Conservation (phyloP, 208 protist species). For the Histomonas meleagridis region DNA sequence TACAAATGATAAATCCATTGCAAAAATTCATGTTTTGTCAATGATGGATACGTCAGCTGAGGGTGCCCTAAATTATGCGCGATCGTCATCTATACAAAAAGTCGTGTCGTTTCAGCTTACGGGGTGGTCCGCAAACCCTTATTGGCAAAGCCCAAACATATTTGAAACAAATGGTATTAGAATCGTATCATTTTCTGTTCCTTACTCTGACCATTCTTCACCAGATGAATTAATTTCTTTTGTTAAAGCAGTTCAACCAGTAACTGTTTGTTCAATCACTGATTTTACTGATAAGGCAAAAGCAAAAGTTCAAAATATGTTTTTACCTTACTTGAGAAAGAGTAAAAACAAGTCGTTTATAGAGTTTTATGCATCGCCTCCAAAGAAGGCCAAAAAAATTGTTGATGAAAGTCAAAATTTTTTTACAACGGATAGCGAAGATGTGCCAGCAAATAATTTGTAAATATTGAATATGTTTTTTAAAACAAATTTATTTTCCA, state of each 20-base stretch:
- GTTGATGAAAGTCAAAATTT: no score
- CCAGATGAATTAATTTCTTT: background rate
- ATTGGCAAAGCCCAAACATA: background rate
- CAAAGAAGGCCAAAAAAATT: no score
- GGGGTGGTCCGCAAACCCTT: background rate
- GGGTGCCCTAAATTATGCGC: background rate
- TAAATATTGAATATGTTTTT: no score
- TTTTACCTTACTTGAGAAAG: background rate
- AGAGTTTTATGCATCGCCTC: background rate
- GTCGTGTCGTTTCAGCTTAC: background rate
- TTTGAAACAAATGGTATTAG: background rate
- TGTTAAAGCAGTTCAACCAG: background rate
- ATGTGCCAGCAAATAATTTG: no score
- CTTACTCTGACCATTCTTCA: conserved; percentile 19
- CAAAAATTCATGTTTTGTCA: background rate
- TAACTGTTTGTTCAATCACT: background rate
- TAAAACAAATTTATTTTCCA: no score
- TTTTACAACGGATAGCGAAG: no score
- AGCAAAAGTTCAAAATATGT: background rate
- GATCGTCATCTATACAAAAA: no score
- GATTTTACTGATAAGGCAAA: no score
- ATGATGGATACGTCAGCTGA: background rate
- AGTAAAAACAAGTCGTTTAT: background rate
- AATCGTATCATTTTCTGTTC: background rate
- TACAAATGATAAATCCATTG: background rate